These are phyloP conservation scores for Pythium brassicae DNA, from an alignment of 352 stramenopile genomes.

Conservation along the genomic window DNA sequence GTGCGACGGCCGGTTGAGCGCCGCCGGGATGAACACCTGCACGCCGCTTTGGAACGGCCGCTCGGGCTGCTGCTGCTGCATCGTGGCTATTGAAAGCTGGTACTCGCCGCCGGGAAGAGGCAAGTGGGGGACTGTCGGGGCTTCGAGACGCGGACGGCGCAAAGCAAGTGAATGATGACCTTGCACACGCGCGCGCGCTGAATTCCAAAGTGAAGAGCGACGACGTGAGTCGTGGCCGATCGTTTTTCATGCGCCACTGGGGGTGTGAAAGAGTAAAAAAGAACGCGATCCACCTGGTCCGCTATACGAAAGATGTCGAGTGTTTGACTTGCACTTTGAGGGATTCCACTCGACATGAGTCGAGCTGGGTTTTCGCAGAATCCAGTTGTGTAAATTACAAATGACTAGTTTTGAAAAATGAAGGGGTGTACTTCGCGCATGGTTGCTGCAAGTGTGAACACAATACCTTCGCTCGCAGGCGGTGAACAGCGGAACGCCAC, in stretches of 20 bases:
- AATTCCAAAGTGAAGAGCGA: conserved; percentile 3
- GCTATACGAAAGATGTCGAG: too few species aligned
- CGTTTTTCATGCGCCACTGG: too few species aligned
- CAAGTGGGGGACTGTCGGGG: background rate
- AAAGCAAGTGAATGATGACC: background rate
- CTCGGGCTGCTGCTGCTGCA: conserved; percentile 3
- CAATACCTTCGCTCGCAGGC: too few species aligned
- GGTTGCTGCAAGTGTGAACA: too few species aligned
- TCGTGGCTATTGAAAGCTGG: background rate
- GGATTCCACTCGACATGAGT: too few species aligned
- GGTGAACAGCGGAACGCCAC: too few species aligned
- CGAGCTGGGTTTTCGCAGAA: too few species aligned
- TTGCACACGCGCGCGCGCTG: background rate
- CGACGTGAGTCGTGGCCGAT: background rate
- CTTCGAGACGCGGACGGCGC: background rate
- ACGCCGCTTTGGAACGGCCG: conserved; percentile 36
- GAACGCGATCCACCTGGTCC: background rate
- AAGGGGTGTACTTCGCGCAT: too few species aligned
- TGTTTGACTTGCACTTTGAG: too few species aligned
- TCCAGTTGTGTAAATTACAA: too few species aligned
- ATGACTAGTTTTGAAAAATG: too few species aligned
- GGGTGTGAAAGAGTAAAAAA: too few species aligned
- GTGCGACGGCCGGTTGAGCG: conserved; percentile 77
- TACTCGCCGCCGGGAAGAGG: background rate
- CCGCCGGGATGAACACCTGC: conserved; percentile 78